Percentiles rank a stretch among this genome's conserved stretches.
Conservation (phyloP, 1,284 basidiomycete genomes). For the Binderoboletus segoi region DNA sequence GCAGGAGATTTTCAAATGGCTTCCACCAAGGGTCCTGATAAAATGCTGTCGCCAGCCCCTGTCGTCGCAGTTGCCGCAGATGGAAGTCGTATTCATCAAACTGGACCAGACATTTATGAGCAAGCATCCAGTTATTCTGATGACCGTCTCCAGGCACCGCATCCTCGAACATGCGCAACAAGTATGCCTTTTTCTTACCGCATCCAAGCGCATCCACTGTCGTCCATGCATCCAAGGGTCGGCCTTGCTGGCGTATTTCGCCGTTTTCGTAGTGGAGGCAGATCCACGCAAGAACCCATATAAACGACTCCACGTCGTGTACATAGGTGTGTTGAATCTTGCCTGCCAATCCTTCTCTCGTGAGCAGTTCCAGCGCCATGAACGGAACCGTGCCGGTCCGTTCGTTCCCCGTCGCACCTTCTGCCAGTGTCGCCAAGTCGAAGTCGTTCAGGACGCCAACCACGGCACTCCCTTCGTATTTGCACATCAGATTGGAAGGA, state of each 20-base stretch:
- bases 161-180: not conserved
- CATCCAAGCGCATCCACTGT: constrained; percentile 1
- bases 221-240: constrained; percentile 7
- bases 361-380: constrained; percentile 35
- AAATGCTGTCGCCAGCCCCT: too few species aligned
- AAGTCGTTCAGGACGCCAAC: constrained; percentile 37
- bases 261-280: constrained; percentile 9
- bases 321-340: constrained; percentile 28
- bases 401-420: constrained; percentile 2
- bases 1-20: too few species aligned
- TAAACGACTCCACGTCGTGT: constrained; percentile 37
- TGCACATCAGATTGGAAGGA: constrained; percentile 35
- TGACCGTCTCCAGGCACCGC: too few species aligned
- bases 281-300: constrained; percentile 34
- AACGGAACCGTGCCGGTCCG: constrained; percentile 37
- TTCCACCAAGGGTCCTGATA: too few species aligned
- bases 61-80: constrained; percentile 36
- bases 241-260: not conserved
- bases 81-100: constrained; percentile 44
- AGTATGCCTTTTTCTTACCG: not conserved
- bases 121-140: too few species aligned
- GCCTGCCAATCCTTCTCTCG: constrained; percentile 10
- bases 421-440: constrained; percentile 25
- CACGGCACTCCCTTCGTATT: not conserved
- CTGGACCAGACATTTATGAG: too few species aligned